A percentile compares a stretch with the other conserved stretches of the same genome.
phyloP scores from a whole-genome alignment of 441 rosid genomes.

The Populus tomentosa region DNA sequence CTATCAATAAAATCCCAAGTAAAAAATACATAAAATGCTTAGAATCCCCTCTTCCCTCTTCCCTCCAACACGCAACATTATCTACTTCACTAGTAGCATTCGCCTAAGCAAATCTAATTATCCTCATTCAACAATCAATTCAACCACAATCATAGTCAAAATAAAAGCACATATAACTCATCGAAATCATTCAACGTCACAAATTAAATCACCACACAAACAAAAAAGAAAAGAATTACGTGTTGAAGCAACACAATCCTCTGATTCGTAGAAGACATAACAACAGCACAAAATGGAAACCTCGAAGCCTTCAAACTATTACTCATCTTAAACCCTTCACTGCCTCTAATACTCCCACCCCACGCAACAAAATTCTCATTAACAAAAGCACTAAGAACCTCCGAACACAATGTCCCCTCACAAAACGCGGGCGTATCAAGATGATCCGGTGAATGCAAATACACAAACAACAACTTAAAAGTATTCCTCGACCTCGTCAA shows the following conservation, averaged over 20 bases:
- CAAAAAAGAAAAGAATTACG: slow-evolving; percentile 30
- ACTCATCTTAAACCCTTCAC: slow-evolving; percentile 99
- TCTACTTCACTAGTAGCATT: background rate
- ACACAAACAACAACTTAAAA: slow-evolving; percentile 77
- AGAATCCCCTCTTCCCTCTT: background rate
- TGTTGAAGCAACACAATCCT: slow-evolving; percentile 92
- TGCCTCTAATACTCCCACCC: slow-evolving; percentile 92
- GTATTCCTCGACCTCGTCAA: slow-evolving; percentile 68
- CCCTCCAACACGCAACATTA: background rate
- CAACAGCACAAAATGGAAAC: slow-evolving; percentile 91
- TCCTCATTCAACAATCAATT: background rate
- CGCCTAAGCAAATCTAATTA: background rate
- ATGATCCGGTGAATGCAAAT: slow-evolving; percentile 96
- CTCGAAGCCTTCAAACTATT: slow-evolving; percentile 92
- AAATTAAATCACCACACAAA: background rate
- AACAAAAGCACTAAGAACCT: slow-evolving; percentile 54
- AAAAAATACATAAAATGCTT: too few species aligned
- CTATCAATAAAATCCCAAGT: too few species aligned
- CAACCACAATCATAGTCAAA: background rate
- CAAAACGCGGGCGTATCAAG: slow-evolving; percentile 79
- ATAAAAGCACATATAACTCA: background rate
- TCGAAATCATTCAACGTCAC: background rate
- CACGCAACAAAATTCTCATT: slow-evolving; percentile 90
- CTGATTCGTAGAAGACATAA: slow-evolving; percentile 93
- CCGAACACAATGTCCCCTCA: slow-evolving; percentile 65